phyloP scores from a whole-genome alignment of 2,329 filamentous ascomycete species.

The Orbilia blumenaviensis region DNA sequence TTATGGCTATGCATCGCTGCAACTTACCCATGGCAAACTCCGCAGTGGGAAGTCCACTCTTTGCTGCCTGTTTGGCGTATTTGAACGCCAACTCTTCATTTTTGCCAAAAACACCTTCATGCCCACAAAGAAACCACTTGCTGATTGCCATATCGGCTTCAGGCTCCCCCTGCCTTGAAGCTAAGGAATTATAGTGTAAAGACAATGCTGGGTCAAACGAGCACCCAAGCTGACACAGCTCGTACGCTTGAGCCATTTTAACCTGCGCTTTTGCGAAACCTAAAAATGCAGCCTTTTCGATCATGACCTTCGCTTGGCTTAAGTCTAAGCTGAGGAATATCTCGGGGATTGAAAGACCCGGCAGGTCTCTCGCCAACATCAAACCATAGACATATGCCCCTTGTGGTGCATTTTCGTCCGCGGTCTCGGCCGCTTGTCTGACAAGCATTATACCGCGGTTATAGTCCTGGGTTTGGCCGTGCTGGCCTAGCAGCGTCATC shows the following conservation, averaged over 20 bases:
- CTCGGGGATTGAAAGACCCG: constrained; percentile 86
- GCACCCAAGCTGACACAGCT: constrained; percentile 90
- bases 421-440: constrained; percentile 79
- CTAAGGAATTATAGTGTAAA: constrained; percentile 93
- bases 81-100: constrained; percentile 93
- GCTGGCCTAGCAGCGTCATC: constrained; percentile 95
- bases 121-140: constrained; percentile 97
- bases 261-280: constrained; percentile 82
- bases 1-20: too few relatives aligned
- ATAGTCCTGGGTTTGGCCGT: constrained; percentile 86
- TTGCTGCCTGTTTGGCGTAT: constrained; percentile 87
- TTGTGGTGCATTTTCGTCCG: constrained; percentile 95
- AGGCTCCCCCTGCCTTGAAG: constrained; percentile 84
- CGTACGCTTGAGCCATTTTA: constrained; percentile 96
- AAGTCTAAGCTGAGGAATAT: constrained; percentile 75
- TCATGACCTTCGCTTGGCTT: constrained; percentile 79
- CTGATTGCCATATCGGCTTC: constrained; percentile 96
- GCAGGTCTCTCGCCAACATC: constrained; percentile 87
- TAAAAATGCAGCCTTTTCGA: constrained; percentile 94
- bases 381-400: constrained; percentile 95
- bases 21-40: constrained; percentile 82
- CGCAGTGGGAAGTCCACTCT: constrained; percentile 82
- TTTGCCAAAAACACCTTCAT: constrained; percentile 90
- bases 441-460: constrained; percentile 82
- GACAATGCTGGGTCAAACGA: constrained; percentile 94